Evolutionary conservation across 495 filamentous ascomycete species (phyloP).

Genomic region (Thozetella sp.): DNA sequence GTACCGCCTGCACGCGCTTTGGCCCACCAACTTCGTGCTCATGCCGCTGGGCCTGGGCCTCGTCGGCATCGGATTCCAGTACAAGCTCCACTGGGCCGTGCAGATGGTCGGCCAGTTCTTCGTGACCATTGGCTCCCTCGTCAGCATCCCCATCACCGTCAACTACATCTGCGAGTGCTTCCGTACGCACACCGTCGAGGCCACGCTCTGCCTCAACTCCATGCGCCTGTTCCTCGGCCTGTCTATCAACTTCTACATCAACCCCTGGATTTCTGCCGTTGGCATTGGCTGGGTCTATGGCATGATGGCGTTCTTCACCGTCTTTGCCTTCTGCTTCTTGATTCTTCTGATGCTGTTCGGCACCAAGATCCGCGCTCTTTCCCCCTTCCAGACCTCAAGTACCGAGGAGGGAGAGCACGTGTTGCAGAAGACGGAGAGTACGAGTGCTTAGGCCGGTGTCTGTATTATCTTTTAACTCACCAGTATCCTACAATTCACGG

Average conservation of each 20-base stretch:
- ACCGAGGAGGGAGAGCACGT: slow-evolving; percentile 25
- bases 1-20: slow-evolving; percentile 50
- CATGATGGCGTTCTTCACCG: slow-evolving; percentile 49
- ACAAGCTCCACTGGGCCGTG: slow-evolving; percentile 49
- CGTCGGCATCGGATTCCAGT: slow-evolving; percentile 47
- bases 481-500: too few species aligned
- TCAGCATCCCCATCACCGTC: slow-evolving; percentile 42
- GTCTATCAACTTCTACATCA: slow-evolving; percentile 48
- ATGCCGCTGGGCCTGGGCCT: slow-evolving; percentile 51
- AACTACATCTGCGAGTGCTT: slow-evolving; percentile 55
- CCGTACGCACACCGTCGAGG: slow-evolving; percentile 40
- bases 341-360: slow-evolving; percentile 29
- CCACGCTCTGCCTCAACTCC: slow-evolving; percentile 36
- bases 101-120: slow-evolving; percentile 46
- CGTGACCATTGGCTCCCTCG: slow-evolving; percentile 39
- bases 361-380: slow-evolving; percentile 16
- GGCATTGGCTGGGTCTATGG: slow-evolving; percentile 54
- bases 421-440: slow-evolving; percentile 6
- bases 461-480: too few species aligned
- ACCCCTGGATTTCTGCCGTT: slow-evolving; percentile 44
- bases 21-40: slow-evolving; percentile 42
- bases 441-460: too few species aligned
- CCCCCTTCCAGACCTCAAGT: slow-evolving; percentile 8
- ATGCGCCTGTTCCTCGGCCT: slow-evolving; percentile 46
- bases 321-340: slow-evolving; percentile 38